Base-by-base conservation (phyloP, 208 protist species). In the Trypanosoma lewisi region DNA sequence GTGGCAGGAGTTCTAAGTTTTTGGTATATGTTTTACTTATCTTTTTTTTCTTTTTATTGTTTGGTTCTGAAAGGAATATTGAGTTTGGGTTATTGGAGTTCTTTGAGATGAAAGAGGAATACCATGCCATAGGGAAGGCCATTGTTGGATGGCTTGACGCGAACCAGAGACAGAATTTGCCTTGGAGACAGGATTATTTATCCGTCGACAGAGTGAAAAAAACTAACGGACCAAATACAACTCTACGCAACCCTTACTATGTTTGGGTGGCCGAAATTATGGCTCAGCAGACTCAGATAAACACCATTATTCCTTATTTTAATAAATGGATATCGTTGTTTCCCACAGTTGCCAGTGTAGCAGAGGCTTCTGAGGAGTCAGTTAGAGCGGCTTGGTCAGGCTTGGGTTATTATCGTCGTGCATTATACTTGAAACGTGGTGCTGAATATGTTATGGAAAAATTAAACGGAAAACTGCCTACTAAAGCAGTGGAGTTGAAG, bases 241-340 rank as follows among this genome's bases (percentile, higher is more conserved):
- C 30, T 30, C 4, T 78, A 57, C 57, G 49, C n/a, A 75, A 95
- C 55, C 79, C 91, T 2, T 97, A 97, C 63, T 73, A 82, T 45
- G 83, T 97, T 6, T 98, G 94, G 94, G 91, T 98, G 37, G 95
- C 84, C 1, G 94, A 98, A 71, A 89, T 98, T 21, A 98, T 98
- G 94, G 92, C 91, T 0, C 96, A 98, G 70, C 96, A 98, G 72
- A 98, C 96, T 4, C 89, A 83, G 34, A 91, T 98, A 54, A 81
- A 77, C 7, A 96, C 92, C 0, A 94, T 98, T 27, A 87, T 97
- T 51, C 41, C 52, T 28, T 98, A 98, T 73, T 98, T 85, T 62
- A 44, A 57, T 3, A 36, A 44, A 28, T 98, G 96, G 95, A 93
- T 98, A 80, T 50, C 61, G 11, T 54, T 65, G 33, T 98, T 97